Evolutionary conservation across 2,329 filamentous ascomycete species (phyloP), one percentile per base, ranked within the genome.

Genomic region (Pseudocercospora cruenta): DNA sequence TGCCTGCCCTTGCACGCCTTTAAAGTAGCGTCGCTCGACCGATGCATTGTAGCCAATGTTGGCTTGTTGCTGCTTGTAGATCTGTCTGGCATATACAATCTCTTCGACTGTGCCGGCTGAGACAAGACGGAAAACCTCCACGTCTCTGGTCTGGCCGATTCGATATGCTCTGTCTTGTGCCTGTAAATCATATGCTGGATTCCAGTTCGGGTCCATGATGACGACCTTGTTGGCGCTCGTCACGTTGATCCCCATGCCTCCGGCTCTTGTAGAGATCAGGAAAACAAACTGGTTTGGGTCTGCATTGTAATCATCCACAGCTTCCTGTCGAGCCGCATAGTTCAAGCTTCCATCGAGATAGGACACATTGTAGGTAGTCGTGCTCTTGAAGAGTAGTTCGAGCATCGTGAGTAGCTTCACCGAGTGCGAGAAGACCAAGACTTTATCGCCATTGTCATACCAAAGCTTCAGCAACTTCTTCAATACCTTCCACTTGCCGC

Each of bases 31-130:
- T 3, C 95, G 89, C 78, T 99, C 95, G 4, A 90, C 91, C 0
- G 92, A 96, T 0, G 95, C 95, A 36, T 90, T 96, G 79, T 99
- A 98, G 0, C 92, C 95, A 65, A 99, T 98, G 74, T 97, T 98
- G 26, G 95, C 94, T 80, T 98, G 95, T 75, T 99, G 95, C 76
- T 99, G 95, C 78, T 99, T 99, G 84, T 99, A 99, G 45, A 99
- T 95, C 74, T 99, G 95, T 6, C 95, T 87, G 0, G 94, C 95
- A 74, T 99, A 99, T 7, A 98, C 93, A 62, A 97, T 95, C 78
- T 99, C 95, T 76, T 99, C 95, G 16, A 99, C 93, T 0, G 95
- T 98, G 0, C 95, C 95, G 1, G 92, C 89, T 1, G 91, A 94
- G 19, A 99, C 88, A 1, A 99, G 86, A 3, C 95, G 89, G 77